Conservation (phyloP, 2,329 filamentous ascomycete species). For the Phyllosticta paracitricarpa region DNA sequence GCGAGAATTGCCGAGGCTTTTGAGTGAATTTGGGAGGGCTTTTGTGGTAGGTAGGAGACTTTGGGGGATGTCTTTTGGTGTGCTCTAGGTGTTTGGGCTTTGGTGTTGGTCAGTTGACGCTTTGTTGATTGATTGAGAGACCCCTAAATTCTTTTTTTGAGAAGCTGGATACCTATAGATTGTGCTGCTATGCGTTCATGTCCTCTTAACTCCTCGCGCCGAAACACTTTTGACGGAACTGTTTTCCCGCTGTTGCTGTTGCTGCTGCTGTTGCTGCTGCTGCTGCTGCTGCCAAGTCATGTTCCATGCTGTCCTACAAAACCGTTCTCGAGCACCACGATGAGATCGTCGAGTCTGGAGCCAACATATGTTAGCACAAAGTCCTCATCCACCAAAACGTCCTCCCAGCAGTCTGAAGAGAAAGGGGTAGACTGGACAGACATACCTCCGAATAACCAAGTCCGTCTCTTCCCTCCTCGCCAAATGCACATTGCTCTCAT, state of each 20-base stretch:
- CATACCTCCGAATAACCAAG: conserved; percentile 48
- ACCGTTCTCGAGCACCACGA: conserved; percentile 63
- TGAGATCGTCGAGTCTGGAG: conserved; percentile 60
- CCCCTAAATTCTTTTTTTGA: too few species aligned
- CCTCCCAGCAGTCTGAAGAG: background rate
- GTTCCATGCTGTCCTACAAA: conserved; percentile 46
- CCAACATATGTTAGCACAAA: background rate
- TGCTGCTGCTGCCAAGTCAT: background rate
- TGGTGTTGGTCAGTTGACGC: too few species aligned
- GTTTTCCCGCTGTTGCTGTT: background rate
- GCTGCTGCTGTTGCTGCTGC: too few species aligned
- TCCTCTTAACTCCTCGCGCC: too few species aligned
- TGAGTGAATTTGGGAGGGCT: background rate
- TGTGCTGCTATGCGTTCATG: too few species aligned
- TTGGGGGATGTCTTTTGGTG: background rate
- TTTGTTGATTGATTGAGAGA: too few species aligned
- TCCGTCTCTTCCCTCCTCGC: conserved; percentile 67
- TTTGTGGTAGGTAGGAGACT: background rate
- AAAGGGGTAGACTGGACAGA: background rate
- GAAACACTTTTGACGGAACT: background rate
- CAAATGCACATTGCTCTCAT: conserved; percentile 66
- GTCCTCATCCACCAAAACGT: background rate
- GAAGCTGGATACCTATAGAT: too few species aligned
- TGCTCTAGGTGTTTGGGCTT: background rate
- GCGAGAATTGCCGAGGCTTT: background rate